These are phyloP conservation scores for Neoboletus subvelutipes DNA, from an alignment of 768 basidiomycete genomes.

Conservation along the genomic window DNA sequence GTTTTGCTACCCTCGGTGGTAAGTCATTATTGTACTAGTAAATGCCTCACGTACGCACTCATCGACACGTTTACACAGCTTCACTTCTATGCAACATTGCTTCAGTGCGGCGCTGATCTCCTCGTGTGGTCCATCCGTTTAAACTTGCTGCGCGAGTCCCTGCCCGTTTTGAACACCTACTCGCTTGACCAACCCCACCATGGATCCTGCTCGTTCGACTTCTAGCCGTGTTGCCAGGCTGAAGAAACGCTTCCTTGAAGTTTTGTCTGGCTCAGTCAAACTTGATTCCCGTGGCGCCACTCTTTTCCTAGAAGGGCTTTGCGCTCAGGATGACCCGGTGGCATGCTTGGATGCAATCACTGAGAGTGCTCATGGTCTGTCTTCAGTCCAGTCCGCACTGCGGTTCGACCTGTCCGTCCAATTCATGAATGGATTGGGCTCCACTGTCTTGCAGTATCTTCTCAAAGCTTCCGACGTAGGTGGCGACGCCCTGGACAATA, in stretches of 20 bases:
- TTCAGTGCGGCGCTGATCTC: not conserved
- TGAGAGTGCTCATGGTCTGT: conserved; percentile 37
- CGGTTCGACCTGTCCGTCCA: conserved; percentile 33
- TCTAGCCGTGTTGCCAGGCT: conserved; percentile 21
- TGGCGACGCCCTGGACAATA: conserved; percentile 40
- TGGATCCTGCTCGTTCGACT: not conserved
- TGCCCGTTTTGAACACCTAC: not conserved
- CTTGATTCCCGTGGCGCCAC: conserved; percentile 22
- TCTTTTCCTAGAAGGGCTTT: conserved; percentile 49
- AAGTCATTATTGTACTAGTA: not conserved
- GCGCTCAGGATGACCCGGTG: conserved; percentile 38
- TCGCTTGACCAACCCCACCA: not conserved
- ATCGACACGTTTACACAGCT: not conserved
- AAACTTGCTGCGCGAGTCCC: not conserved
- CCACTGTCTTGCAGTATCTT: conserved; percentile 40
- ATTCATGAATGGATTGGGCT: conserved; percentile 45
- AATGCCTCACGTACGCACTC: not conserved
- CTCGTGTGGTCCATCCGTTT: too few species aligned
- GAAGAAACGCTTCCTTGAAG: conserved; percentile 34
- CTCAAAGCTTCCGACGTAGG: conserved; percentile 39
- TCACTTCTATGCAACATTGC: not conserved
- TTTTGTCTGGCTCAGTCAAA: conserved; percentile 30
- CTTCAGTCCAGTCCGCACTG: conserved; percentile 41
- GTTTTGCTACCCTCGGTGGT: too few species aligned
- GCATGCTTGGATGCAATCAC: conserved; percentile 39